Base-by-base conservation (phyloP, 1,284 basidiomycete genomes). In the Heliocybe sulcata region DNA sequence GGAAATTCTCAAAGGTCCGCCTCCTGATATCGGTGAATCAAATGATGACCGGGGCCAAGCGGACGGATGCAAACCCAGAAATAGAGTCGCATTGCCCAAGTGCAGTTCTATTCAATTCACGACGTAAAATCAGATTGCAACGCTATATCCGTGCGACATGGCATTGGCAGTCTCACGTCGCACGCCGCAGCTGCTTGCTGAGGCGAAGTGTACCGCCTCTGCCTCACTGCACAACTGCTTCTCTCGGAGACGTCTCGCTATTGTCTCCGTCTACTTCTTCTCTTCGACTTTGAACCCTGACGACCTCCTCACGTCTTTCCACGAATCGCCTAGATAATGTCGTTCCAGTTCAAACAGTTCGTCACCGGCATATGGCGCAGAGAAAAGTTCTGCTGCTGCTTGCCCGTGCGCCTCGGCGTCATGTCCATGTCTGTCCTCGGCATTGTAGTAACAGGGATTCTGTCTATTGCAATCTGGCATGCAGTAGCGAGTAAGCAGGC, bases 351-450 rank as follows among this genome's bases (percentile, higher is more conserved):
- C 60, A 64, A 68, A 55, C 71, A 74, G 26, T 63, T 75, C 35
- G 67, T 79, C 54, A 25, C 12, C 4, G 27, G 8, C 6, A 49
- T 73, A 74, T 52, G 72, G 74, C 16, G 69, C 73, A 19, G 70
- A 62, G 52, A 77, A 69, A 14, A 49, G 2, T 85, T 79, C 63
- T 87, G 84, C 62, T 84, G 73, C 60, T 87, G 85, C 62, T 64
- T 87, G 59, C 79, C 82, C 45, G 79, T 83, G n/a, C 76, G 85
- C 55, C 56, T 79, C 2, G 83, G 85, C 31, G 81, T 84, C 33
- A 72, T 82, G 53, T 63, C 77, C 51, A 75, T 81, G 70, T 74
- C 80, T 25, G 57, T 76, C 2, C 64, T 85, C 10, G 77, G 76
- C 1, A 74, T 82, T 51, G 60, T 84, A 22, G 65, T 85, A 27